A percentile compares a stretch with the other conserved stretches of the same genome.
Evolutionary conservation across 306 rosid species (phyloP).

Genomic region (Rosa persica): DNA sequence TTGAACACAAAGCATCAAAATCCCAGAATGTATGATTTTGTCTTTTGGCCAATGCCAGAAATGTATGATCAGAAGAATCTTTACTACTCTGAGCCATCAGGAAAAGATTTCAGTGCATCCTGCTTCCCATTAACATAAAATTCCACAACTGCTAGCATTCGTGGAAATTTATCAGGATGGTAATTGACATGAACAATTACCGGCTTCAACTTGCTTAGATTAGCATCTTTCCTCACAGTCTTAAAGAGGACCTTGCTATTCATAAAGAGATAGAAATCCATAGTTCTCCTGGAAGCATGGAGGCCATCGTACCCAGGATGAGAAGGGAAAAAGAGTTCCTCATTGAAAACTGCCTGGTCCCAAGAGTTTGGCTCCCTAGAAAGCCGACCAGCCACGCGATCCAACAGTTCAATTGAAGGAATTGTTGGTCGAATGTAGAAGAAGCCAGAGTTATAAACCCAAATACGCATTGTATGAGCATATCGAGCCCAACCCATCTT

Average conservation of each 20-base stretch:
- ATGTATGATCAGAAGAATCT: conserved; percentile 11
- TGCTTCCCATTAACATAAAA: conserved; percentile 65
- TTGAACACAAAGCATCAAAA: conserved; percentile 21
- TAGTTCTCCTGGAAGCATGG: conserved; percentile 78
- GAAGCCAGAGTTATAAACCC: conserved; percentile 96
- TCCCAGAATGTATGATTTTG: neutral
- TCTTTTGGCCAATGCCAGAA: neutral
- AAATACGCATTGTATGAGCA: conserved; percentile 89
- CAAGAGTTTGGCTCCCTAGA: conserved; percentile 59
- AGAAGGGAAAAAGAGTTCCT: conserved; percentile 83
- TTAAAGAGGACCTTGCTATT: conserved; percentile 89
- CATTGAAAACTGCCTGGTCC: conserved; percentile 98
- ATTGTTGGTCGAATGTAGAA: conserved; percentile 86
- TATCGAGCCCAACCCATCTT: conserved; percentile 92
- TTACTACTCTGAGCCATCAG: conserved; percentile 74
- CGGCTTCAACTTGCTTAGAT: conserved; percentile 67
- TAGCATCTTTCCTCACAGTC: conserved; percentile 67
- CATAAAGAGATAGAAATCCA: conserved; percentile 88
- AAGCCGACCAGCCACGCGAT: conserved; percentile 81
- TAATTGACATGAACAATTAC: conserved; percentile 83
- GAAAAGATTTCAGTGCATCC: conserved; percentile 77
- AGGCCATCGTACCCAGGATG: conserved; percentile 81
- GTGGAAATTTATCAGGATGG: conserved; percentile 77
- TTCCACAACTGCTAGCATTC: conserved; percentile 84
- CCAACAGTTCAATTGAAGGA: conserved; percentile 86